Base-by-base conservation (phyloP, 106 monocot genomes). In the Ottelia alismoides region DNA sequence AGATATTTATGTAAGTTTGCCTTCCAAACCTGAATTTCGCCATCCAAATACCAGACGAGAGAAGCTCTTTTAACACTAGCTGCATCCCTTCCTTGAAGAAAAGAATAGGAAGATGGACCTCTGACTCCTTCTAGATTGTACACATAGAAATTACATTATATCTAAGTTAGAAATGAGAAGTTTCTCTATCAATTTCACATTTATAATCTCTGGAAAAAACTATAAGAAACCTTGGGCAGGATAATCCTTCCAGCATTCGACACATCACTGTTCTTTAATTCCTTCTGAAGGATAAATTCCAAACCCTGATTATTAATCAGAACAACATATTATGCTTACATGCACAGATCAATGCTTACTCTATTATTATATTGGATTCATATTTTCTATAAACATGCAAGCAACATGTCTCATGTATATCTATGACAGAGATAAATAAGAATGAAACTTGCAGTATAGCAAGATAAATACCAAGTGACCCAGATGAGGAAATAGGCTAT, bases 251-350 rank as follows among this genome's bases (percentile, higher is more conserved):
- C 68, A 29, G 60, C 51, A 22, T 49, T 50, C 28, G 47, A 52
- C 51, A 68, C 68, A 23, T 68, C 68, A 25, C 68, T 68, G 35
- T 68, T 68, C 60, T 53, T 68, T 5, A 68, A 20, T 43, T 68
- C 60, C 68, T 68, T 68, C 20, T 68, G 68, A 35, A 68, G 68
- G 4, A 68, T 45, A 60, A 60, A 53, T 27, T 45, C 45, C 16
- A 43, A 44, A n/a, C 68, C 68, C 68, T 68, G 24, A 20, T 19
- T 2, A n/a, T n/a, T n/a, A n/a, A n/a, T 51, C 46, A 24, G 28
- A 60, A 52, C 24, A 52, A 52, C 6, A 0, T 25, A 49, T n/a
- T n/a, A n/a, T n/a, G n/a, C 4, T 5, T 1, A 5, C 11, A 49
- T 16, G n/a, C 6, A 18, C 48, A 49, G 20, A 49, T 0, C 4